phyloP scores from a whole-genome alignment of 768 basidiomycete species.

The Suillus spraguei region DNA sequence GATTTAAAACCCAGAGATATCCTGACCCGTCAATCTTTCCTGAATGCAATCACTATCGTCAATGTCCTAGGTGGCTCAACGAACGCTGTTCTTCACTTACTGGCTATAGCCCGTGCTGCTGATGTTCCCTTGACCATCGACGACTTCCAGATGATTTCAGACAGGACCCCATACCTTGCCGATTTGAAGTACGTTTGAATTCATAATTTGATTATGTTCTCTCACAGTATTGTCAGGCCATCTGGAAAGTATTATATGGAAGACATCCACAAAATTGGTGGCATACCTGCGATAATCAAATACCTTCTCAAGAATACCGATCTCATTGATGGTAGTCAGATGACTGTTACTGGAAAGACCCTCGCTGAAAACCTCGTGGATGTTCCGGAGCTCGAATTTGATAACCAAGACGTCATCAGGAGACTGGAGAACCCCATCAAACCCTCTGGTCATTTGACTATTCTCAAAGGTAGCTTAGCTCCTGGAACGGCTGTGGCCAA shows the following conservation, averaged over 20 bases:
- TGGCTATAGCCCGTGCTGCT: constrained; percentile 84
- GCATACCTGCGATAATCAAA: constrained; percentile 83
- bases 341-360: constrained; percentile 92
- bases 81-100: constrained; percentile 82
- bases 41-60: constrained; percentile 82
- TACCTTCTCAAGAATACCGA: constrained; percentile 79
- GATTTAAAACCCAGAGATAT: constrained; percentile 86
- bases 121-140: constrained; percentile 77
- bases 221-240: constrained; percentile 46
- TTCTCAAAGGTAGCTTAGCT: constrained; percentile 86
- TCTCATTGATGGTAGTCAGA: constrained; percentile 77
- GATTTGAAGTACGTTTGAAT: constrained; percentile 63
- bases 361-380: constrained; percentile 85
- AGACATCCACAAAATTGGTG: constrained; percentile 84
- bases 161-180: constrained; percentile 83
- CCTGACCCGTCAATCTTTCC: constrained; percentile 68
- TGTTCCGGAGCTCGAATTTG: constrained; percentile 70
- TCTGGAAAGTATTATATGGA: constrained; percentile 91
- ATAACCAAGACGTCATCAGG: constrained; percentile 75
- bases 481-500: constrained; percentile 91
- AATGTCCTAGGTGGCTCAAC: constrained; percentile 87
- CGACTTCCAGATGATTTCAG: constrained; percentile 81
- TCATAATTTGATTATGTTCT: constrained; percentile 2
- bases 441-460: constrained; percentile 81
- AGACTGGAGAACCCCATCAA: constrained; percentile 82